Percentiles rank a stretch among this genome's conserved stretches.
Conservation (phyloP, 352 stramenopile genomes). For the Globisporangium spinosum region DNA sequence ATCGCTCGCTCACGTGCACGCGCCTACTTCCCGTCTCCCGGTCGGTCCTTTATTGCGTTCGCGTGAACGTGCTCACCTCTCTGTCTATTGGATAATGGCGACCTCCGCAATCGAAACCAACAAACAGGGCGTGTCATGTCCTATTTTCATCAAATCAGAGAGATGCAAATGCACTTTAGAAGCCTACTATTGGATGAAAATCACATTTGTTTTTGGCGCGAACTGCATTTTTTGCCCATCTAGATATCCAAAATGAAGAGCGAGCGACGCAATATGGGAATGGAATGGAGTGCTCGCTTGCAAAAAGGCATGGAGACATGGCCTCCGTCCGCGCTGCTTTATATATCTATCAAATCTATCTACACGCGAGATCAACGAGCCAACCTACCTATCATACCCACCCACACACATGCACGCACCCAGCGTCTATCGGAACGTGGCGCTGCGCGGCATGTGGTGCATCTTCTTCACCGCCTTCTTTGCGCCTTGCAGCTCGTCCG, state of each 20-base stretch:
- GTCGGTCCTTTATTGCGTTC: not conserved
- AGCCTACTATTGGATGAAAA: not conserved
- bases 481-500: constrained; percentile 25
- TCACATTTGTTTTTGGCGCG: constrained; percentile 14
- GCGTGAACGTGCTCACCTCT: not conserved
- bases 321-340: not conserved
- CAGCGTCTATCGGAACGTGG: constrained; percentile 68
- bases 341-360: constrained; percentile 8
- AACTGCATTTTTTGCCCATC: not conserved
- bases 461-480: constrained; percentile 71
- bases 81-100: not conserved
- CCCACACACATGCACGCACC: constrained; percentile 6
- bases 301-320: not conserved
- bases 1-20: not conserved
- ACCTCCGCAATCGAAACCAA: constrained; percentile 12
- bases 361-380: not conserved
- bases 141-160: constrained; percentile 15
- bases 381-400: constrained; percentile 16
- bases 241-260: constrained; percentile 9
- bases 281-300: not conserved
- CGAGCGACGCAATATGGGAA: not conserved
- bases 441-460: constrained; percentile 81
- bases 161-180: not conserved
- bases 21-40: not conserved
- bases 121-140: not conserved